phyloP scores from a whole-genome alignment of 768 basidiomycete species.

The Lactifluus volemus region DNA sequence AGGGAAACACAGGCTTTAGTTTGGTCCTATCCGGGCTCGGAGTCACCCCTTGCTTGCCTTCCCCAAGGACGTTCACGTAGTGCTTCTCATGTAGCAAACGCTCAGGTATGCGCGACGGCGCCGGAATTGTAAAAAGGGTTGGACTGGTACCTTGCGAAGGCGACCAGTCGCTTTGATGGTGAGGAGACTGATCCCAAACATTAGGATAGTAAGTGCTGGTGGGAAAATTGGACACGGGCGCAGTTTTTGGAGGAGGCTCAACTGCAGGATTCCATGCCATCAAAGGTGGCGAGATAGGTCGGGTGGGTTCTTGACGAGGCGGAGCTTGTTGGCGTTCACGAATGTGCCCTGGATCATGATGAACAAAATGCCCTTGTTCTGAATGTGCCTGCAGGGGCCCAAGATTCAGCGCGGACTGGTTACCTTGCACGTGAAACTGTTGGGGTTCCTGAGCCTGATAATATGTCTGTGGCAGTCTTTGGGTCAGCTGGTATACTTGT shows the following conservation, averaged over 20 bases:
- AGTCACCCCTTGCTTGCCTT: conserved; percentile 36
- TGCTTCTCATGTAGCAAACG: conserved; percentile 61
- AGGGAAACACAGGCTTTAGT: conserved; percentile 84
- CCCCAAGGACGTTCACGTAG: conserved; percentile 51
- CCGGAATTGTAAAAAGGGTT: conserved; percentile 54
- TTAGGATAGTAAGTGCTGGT: conserved; percentile 73
- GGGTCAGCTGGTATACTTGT: neutral
- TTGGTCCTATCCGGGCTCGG: conserved; percentile 59
- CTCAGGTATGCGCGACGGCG: conserved; percentile 55
- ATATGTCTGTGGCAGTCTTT: neutral
- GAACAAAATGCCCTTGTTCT: conserved; percentile 13
- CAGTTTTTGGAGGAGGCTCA: conserved; percentile 65
- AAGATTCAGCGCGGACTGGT: conserved; percentile 19
- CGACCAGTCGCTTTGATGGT: conserved; percentile 30
- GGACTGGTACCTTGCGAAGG: conserved; percentile 19
- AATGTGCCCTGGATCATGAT: conserved; percentile 21
- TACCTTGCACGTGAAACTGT: conserved; percentile 11
- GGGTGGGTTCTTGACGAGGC: conserved; percentile 28
- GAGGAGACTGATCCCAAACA: conserved; percentile 67
- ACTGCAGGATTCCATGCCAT: conserved; percentile 73
- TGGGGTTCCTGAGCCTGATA: conserved; percentile 3
- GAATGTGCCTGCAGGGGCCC: conserved; percentile 23
- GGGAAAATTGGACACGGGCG: conserved; percentile 55
- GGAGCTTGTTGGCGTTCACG: conserved; percentile 21
- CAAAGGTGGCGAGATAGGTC: conserved; percentile 53